Percentiles rank a stretch among this genome's conserved stretches.
phyloP scores from a whole-genome alignment of 2,329 filamentous ascomycete species.

The Didymella keratinophila region DNA sequence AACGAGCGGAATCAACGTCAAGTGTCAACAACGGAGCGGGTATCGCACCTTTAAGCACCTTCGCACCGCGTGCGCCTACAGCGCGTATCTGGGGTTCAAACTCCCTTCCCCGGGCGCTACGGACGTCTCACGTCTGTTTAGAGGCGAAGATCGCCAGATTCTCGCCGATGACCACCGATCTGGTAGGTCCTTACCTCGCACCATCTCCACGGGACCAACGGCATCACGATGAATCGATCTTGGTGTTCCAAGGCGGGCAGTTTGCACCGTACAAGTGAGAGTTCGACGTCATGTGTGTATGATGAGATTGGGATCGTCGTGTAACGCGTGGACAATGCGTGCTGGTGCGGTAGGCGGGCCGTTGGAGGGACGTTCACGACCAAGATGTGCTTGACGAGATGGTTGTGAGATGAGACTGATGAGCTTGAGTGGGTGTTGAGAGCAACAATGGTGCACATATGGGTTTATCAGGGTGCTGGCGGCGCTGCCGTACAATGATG shows the following conservation, averaged over 20 bases:
- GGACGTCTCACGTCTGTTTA: too few species aligned
- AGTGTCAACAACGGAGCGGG: not conserved
- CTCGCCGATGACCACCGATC: conserved; percentile 17
- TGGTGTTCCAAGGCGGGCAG: not conserved
- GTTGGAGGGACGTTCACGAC: not conserved
- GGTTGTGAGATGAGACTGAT: too few species aligned
- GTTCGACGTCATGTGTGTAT: not conserved
- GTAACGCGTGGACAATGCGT: not conserved
- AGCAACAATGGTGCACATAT: not conserved
- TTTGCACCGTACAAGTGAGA: too few species aligned
- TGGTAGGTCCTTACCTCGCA: not conserved
- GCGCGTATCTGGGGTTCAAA: too few species aligned
- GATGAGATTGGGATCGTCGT: not conserved
- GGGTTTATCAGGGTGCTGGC: too few species aligned
- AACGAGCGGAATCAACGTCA: not conserved
- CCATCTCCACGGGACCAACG: not conserved
- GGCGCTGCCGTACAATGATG: not conserved
- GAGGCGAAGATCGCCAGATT: conserved; percentile 11
- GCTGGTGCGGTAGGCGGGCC: not conserved
- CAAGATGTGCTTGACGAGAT: too few species aligned
- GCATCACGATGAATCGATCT: not conserved
- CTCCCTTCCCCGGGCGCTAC: too few species aligned
- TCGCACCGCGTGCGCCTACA: too few species aligned
- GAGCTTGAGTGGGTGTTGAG: too few species aligned
- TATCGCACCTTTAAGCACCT: not conserved